These are phyloP conservation scores for Bolboschoenoplectus hybrid DNA, from an alignment of 202 grass and related monocot genomes.

Conservation along the genomic window DNA sequence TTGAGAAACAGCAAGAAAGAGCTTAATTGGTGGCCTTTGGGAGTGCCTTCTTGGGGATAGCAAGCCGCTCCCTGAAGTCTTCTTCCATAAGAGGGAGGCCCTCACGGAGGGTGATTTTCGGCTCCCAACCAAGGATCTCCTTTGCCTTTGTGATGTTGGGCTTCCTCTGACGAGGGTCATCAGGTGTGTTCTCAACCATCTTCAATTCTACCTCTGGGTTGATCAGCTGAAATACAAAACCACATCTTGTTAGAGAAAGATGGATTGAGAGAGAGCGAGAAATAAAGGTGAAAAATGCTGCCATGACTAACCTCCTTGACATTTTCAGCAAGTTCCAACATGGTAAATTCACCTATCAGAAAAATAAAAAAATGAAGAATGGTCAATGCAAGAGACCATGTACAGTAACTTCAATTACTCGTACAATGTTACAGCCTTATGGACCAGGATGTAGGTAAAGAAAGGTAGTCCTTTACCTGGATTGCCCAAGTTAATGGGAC, in stretches of 20 bases:
- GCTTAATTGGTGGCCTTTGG: conserved; percentile 30
- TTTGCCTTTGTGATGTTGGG: conserved; percentile 95
- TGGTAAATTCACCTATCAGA: conserved; percentile 92
- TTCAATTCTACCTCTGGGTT: conserved; percentile 70
- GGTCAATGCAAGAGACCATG: conserved; percentile 24
- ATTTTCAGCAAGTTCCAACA: conserved; percentile 96
- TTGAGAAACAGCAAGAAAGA: not conserved
- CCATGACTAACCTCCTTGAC: conserved; percentile 79
- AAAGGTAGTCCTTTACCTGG: conserved; percentile 60
- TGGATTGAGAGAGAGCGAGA: not conserved
- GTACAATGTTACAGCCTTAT: not conserved
- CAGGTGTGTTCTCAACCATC: conserved; percentile 97
- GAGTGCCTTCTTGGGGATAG: conserved; percentile 59
- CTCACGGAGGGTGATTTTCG: conserved; percentile 69
- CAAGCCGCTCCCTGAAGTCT: conserved; percentile 80
- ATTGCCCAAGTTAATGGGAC: conserved; percentile 95
- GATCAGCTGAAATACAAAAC: conserved; percentile 70
- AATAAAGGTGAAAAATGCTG: not conserved
- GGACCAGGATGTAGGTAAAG: conserved; percentile 25
- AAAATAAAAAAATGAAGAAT: conserved; percentile 18
- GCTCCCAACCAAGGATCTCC: conserved; percentile 86
- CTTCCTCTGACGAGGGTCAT: conserved; percentile 99
- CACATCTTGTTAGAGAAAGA: conserved; percentile 30
- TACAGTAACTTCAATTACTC: conserved; percentile 6
- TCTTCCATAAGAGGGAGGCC: conserved; percentile 97